Base-by-base conservation (phyloP, 2,329 filamentous ascomycete species). In the Fusarium burgessii region DNA sequence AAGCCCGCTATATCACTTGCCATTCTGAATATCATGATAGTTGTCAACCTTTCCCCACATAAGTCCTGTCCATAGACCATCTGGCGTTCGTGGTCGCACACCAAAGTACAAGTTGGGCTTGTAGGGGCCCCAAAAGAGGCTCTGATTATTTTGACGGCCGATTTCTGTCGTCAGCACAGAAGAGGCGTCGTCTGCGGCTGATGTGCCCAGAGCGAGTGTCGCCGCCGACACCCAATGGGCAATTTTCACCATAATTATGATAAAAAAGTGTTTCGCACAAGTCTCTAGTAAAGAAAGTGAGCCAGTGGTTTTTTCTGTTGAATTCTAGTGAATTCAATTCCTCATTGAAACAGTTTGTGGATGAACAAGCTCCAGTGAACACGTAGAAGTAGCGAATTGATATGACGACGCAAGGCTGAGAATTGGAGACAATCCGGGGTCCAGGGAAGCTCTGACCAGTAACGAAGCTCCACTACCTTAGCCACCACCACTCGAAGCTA, bases 101-200 rank as follows among this genome's bases (percentile, higher is more conserved):
- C 95, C 95, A 84, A 98, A 98, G 82, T 98, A 98, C 46, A 98
- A 82, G 77, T 98, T 98, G 1, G 95, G 92, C 74, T 93, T 90
- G 83, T 98, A 99, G 3, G 96, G 94, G 1, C 96, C 96, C 96
- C 96, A 99, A 84, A 98, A 86, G 75, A 99, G 86, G 77, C 92
- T 95, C 77, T 97, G 88, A 81, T 98, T 97, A 77, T 89, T 89
- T 68, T 85, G 78, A 17, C 85, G 85, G 36, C 82, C 84, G 66
- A 88, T 81, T 75, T 89, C 86, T 68, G 79, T 80, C 45, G 81
- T 83, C 40, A 88, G 77, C 58, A 87, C 81, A 15, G 74, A 72
- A 43, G 81, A 80, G 46, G 77, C 70, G 57, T 77, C 77, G 12
- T 76, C 76, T 29, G 70, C 66, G 46, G 78, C 80, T 35, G 74